Evolutionary conservation across 2,329 filamentous ascomycete species (phyloP), one percentile per base, ranked within the genome.

Genomic region (Helotiales sp.): DNA sequence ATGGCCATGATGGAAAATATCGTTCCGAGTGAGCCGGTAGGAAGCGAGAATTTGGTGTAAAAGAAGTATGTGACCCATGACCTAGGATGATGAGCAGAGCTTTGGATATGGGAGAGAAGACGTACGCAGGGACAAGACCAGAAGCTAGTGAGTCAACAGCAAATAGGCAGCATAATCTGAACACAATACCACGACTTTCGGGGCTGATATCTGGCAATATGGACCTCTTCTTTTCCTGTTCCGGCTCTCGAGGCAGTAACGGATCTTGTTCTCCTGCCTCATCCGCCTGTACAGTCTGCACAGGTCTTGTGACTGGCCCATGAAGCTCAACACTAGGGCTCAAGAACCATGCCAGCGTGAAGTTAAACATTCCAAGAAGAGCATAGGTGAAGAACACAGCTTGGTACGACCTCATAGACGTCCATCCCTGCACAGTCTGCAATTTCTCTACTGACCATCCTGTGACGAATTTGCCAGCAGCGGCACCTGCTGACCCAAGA

Each of bases 71-170:
- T 81, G 3, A 83, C 71, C 87, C 85, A 74, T 65, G 84, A 74
- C 71, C 85, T 74, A 68, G 1, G 70, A 72, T 12, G 71, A 67
- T 30, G 79, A 52, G 78, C 69, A 61, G 6, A 72, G 27, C 79
- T 22, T 19, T 31, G 52, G 79, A 17, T 65, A 5, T 72, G 17
- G 19, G 25, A 30, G 7, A 8, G 13, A 13, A 15, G n/a, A 75
- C 80, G 71, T 74, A 85, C 77, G 84, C 67, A n/a, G 85, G 83
- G 2, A 85, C 86, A 69, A 93, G 79, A 1, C 90, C 89, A 1
- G 85, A 87, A 1, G 87, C 88, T 53, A 91, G 81, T 0, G 85
- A 82, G 69, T 92, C 89, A 8, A 91, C 67, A 1, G 80, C 81
- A 66, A 91, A 88, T 2, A 93, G 75, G 5, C 87, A 71, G 68